phyloP scores from a whole-genome alignment of 768 basidiomycete genomes.

The Tricholoma terreum region DNA sequence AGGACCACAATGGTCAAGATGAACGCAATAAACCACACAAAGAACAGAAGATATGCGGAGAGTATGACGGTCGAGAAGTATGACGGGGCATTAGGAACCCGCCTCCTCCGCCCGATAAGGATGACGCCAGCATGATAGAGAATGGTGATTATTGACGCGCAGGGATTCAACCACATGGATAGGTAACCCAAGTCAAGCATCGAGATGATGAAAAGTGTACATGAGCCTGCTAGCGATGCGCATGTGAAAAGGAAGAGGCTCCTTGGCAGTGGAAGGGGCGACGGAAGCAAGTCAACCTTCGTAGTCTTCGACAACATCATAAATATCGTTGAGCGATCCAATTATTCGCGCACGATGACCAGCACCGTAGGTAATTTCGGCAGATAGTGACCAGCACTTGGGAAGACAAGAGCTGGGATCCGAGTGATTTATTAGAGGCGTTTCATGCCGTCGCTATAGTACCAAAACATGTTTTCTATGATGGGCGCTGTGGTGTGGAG shows the following conservation, averaged over 20 bases:
- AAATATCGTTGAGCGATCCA: neutral
- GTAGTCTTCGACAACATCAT: constrained; percentile 6
- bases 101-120: constrained; percentile 23
- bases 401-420: constrained; percentile 4
- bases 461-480: neutral
- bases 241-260: constrained; percentile 27
- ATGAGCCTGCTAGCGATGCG: constrained; percentile 22
- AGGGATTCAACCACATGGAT: constrained; percentile 32
- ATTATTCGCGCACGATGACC: constrained; percentile 21
- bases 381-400: constrained; percentile 28
- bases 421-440: neutral
- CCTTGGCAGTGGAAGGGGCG: constrained; percentile 19
- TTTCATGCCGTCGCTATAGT: constrained; percentile 6
- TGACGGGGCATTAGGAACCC: constrained; percentile 23
- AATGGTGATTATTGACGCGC: constrained; percentile 27
- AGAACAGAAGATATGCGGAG: constrained; percentile 26
- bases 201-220: constrained; percentile 26
- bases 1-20: constrained; percentile 26
- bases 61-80: constrained; percentile 32
- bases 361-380: constrained; percentile 21
- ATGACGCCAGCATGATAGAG: constrained; percentile 26
- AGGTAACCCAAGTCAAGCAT: constrained; percentile 33
- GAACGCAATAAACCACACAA: constrained; percentile 30
- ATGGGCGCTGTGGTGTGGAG: neutral
- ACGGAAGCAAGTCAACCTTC: neutral